Conservation (phyloP, 495 filamentous ascomycete genomes). For the Xylaria bambusicola region DNA sequence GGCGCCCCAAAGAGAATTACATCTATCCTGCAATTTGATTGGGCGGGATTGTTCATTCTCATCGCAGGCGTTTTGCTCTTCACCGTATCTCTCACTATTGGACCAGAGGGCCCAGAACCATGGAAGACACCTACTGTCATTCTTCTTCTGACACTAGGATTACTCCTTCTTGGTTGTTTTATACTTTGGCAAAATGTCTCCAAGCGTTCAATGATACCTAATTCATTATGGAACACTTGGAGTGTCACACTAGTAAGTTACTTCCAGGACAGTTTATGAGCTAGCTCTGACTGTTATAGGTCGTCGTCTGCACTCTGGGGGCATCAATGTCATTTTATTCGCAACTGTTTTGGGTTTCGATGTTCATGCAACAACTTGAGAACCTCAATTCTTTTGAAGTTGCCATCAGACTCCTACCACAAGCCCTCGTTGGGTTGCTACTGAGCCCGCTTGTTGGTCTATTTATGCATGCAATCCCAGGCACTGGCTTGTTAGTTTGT, state of each 20-base stretch:
- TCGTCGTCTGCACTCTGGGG: slow-evolving; percentile 32
- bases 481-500: slow-evolving; percentile 31
- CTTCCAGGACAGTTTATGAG: background rate
- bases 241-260: slow-evolving; percentile 34
- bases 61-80: slow-evolving; percentile 37
- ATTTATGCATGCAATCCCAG: slow-evolving; percentile 36
- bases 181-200: slow-evolving; percentile 54
- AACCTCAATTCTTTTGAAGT: slow-evolving; percentile 34
- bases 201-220: slow-evolving; percentile 35
- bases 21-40: slow-evolving; percentile 34
- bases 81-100: slow-evolving; percentile 36
- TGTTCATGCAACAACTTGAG: slow-evolving; percentile 42
- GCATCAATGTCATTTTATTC: slow-evolving; percentile 44
- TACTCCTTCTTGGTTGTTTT: slow-evolving; percentile 53
- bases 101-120: slow-evolving; percentile 43
- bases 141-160: slow-evolving; percentile 55
- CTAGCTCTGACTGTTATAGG: slow-evolving; percentile 13
- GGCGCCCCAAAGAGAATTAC: slow-evolving; percentile 47
- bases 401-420: slow-evolving; percentile 36
- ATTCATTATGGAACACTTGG: slow-evolving; percentile 36
- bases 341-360: slow-evolving; percentile 41
- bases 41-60: slow-evolving; percentile 32
- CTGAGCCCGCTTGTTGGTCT: slow-evolving; percentile 38
- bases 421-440: slow-evolving; percentile 38
- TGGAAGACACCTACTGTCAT: slow-evolving; percentile 62